phyloP scores from a whole-genome alignment of 352 stramenopile species.

The Thalassiosira sp. region DNA sequence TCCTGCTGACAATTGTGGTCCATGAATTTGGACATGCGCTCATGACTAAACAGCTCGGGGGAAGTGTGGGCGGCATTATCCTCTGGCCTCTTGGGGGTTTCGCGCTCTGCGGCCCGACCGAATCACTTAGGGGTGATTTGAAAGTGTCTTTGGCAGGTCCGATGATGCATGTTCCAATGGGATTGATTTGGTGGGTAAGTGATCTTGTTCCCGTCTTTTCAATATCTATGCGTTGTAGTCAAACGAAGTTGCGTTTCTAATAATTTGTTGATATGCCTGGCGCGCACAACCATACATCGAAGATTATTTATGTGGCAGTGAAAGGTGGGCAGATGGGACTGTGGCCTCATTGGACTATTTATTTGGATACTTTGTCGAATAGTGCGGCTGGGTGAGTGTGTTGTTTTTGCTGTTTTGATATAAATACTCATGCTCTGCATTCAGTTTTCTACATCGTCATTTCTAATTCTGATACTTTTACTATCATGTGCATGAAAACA shows the following conservation, averaged over 20 bases:
- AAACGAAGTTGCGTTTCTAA: too few relatives aligned
- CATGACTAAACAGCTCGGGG: slow-evolving; percentile 36
- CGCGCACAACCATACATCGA: too few relatives aligned
- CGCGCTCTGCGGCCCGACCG: slow-evolving; percentile 42
- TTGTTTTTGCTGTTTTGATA: neutral
- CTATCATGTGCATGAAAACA: too few relatives aligned
- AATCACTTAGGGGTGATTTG: slow-evolving; percentile 40
- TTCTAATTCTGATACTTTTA: slow-evolving; percentile 10
- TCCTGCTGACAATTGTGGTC: slow-evolving; percentile 47
- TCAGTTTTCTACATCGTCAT: too few relatives aligned
- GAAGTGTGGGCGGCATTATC: slow-evolving; percentile 38
- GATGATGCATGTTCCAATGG: slow-evolving; percentile 44
- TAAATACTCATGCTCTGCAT: too few relatives aligned
- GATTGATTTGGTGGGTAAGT: slow-evolving; percentile 41
- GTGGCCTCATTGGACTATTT: slow-evolving; percentile 31
- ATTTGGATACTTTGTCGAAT: slow-evolving; percentile 25
- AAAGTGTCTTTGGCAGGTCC: slow-evolving; percentile 48
- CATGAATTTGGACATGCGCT: slow-evolving; percentile 61
- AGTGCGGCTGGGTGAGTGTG: slow-evolving; percentile 24
- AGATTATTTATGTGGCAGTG: slow-evolving; percentile 32
- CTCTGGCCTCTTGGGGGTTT: slow-evolving; percentile 55
- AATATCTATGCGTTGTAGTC: too few relatives aligned
- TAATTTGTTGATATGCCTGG: too few relatives aligned
- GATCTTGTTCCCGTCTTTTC: too few relatives aligned
- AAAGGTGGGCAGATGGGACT: neutral